Percentiles rank a stretch among this genome's conserved stretches.
Conservation (phyloP, 345 rosid species). For the Pistacia atlantica region DNA sequence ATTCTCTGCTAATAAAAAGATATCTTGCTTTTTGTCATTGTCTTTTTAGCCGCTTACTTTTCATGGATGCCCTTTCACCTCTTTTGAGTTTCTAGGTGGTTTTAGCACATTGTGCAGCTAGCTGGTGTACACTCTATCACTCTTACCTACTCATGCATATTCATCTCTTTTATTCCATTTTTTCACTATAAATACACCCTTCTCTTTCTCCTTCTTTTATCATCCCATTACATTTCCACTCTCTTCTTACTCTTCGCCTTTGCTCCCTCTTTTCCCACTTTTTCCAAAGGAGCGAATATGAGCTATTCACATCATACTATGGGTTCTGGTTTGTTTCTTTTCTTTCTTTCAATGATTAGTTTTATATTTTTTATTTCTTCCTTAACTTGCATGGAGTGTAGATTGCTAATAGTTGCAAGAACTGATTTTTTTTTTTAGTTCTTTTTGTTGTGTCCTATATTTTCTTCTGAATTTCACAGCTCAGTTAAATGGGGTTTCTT, state of each 20-base stretch:
- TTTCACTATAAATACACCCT: conserved; percentile 51
- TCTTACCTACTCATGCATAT: conserved; percentile 43
- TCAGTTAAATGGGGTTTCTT: neutral
- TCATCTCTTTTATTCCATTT: conserved; percentile 60
- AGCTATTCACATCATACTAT: conserved; percentile 60
- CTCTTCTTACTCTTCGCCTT: conserved; percentile 19
- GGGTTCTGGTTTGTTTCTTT: conserved; percentile 70
- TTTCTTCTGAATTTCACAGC: neutral
- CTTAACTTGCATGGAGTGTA: neutral
- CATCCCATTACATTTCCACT: conserved; percentile 37
- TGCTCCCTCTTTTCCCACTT: conserved; percentile 8
- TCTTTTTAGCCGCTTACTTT: conserved; percentile 45
- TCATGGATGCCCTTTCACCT: conserved; percentile 43
- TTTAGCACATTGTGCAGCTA: conserved; percentile 35
- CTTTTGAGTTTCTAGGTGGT: conserved; percentile 43
- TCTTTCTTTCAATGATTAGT: neutral
- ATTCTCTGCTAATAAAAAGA: conserved; percentile 44
- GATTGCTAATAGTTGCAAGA: neutral
- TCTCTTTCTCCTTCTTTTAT: conserved; percentile 23
- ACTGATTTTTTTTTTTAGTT: neutral
- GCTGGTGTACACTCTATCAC: conserved; percentile 60
- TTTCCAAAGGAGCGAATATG: conserved; percentile 47
- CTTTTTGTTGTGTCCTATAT: neutral
- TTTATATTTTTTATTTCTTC: conserved; percentile 4
- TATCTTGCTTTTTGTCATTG: conserved; percentile 47